Evolutionary conservation across 352 stramenopile genomes (phyloP).

Genomic region (Phytophthora megakarya): DNA sequence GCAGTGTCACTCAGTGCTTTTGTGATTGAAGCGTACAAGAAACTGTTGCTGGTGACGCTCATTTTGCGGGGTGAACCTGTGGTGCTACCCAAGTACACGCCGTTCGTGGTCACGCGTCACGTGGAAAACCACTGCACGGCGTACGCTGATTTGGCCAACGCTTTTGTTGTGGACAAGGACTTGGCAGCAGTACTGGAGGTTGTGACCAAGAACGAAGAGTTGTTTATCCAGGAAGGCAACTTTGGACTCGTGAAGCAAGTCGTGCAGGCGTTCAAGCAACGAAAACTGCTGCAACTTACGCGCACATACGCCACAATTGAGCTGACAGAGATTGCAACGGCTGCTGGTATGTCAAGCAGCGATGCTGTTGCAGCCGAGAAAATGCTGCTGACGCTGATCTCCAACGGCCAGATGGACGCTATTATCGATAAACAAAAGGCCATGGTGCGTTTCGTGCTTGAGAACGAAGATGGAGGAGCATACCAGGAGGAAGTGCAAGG

Average conservation of each 20-base stretch:
- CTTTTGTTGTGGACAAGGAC: slow-evolving; percentile 56
- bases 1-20: slow-evolving; percentile 78
- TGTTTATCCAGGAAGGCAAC: slow-evolving; percentile 69
- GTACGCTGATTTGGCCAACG: slow-evolving; percentile 62
- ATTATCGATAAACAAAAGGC: slow-evolving; percentile 79
- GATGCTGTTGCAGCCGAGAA: slow-evolving; percentile 54
- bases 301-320: slow-evolving; percentile 82
- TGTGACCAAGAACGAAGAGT: slow-evolving; percentile 45
- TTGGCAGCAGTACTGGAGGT: slow-evolving; percentile 38
- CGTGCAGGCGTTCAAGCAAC: slow-evolving; percentile 65
- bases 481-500: slow-evolving; percentile 43
- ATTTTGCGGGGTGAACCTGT: slow-evolving; percentile 57
- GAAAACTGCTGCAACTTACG: slow-evolving; percentile 77
- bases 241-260: slow-evolving; percentile 83
- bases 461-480: slow-evolving; percentile 44
- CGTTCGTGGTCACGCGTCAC: slow-evolving; percentile 75
- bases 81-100: slow-evolving; percentile 79
- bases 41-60: slow-evolving; percentile 71
- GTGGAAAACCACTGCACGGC: slow-evolving; percentile 67
- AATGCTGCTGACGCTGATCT: slow-evolving; percentile 65
- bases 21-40: slow-evolving; percentile 86
- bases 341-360: slow-evolving; percentile 45
- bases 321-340: slow-evolving; percentile 58
- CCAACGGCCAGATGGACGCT: slow-evolving; percentile 57
- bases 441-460: slow-evolving; percentile 80